Evolutionary conservation across 2,329 filamentous ascomycete species (phyloP), one percentile per base, ranked within the genome.

Genomic region (Daldinia eschscholtzii): DNA sequence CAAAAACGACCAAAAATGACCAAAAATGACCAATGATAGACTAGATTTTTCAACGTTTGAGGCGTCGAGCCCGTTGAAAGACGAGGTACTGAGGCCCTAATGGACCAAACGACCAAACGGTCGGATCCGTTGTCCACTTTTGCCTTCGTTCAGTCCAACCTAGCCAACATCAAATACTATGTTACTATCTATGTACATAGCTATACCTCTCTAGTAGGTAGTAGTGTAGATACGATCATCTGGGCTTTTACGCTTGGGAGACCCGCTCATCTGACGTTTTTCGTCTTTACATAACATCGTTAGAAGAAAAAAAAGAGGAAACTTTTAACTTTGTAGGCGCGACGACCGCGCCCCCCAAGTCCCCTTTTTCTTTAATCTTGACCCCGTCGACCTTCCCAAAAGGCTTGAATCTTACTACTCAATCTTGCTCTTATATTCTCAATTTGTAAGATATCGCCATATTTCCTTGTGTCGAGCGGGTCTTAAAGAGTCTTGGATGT

Each of bases 401-500:
- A 50, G 37, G 39, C 64, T 2, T 9, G 37, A 61, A 70, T 71
- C 69, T 67, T 73, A 69, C 69, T 73, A 5, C 33, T 35, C 10
- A 39, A 39, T 39, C 69, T 67, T 73, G 71, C 69, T 73, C 71
- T 70, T 71, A 73, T 65, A 64, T 53, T 61, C 71, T 73, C 71
- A 64, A 35, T 3, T 55, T 59, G 41, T 50, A 57, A 67, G 33
- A 42, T 42, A 57, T 63, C 61, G 58, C 62, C 58, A 64, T 68
- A 59, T 50, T 23, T 46, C 4, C 35, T 12, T 2, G 20, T 18
- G 37, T 26, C 28, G 55, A 18, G 55, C 55, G 30, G 15, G 61
- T 57, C 33, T 37, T 33, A 33, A 44, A 37, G 15, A 35, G 48
- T 18, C 53, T 57, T 26, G 20, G 37, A 57, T 13, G 35, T 39